Evolutionary conservation across 2,329 filamentous ascomycete species (phyloP).

Genomic region (Pleoardoris graminearum): DNA sequence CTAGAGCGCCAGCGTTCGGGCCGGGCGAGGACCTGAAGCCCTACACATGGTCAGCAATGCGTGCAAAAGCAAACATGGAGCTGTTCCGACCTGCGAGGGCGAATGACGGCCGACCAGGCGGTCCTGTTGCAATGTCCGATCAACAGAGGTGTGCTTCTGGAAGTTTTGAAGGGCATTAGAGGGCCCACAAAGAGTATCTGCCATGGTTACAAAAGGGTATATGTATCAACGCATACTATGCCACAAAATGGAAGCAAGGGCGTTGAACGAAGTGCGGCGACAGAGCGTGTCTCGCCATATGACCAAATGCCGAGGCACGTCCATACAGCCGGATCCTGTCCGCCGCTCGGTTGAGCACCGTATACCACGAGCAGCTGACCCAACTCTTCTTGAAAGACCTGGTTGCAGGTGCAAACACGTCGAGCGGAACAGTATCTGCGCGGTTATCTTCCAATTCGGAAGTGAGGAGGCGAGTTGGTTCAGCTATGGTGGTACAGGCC

Average conservation of each 20-base stretch:
- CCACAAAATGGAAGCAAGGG: constrained; percentile 5
- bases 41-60: constrained; percentile 46
- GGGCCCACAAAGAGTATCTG: constrained; percentile 71
- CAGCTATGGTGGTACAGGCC: constrained; percentile 16
- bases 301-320: constrained; percentile 17
- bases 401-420: background rate
- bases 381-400: background rate
- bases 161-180: constrained; percentile 76
- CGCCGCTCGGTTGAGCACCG: background rate
- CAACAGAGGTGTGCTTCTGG: constrained; percentile 68
- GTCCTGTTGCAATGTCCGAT: constrained; percentile 74
- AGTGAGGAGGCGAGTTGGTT: background rate
- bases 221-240: constrained; percentile 29
- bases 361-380: background rate
- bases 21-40: constrained; percentile 63
- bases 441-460: background rate
- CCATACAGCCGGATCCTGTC: background rate
- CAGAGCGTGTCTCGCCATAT: constrained; percentile 11
- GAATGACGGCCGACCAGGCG: constrained; percentile 60
- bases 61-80: background rate
- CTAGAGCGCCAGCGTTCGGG: constrained; percentile 58
- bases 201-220: constrained; percentile 53
- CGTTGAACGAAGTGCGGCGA: constrained; percentile 1
- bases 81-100: constrained; percentile 57
- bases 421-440: background rate